Base-by-base conservation (phyloP, 805 yeast species). In the Cyberlindnera japonica region DNA sequence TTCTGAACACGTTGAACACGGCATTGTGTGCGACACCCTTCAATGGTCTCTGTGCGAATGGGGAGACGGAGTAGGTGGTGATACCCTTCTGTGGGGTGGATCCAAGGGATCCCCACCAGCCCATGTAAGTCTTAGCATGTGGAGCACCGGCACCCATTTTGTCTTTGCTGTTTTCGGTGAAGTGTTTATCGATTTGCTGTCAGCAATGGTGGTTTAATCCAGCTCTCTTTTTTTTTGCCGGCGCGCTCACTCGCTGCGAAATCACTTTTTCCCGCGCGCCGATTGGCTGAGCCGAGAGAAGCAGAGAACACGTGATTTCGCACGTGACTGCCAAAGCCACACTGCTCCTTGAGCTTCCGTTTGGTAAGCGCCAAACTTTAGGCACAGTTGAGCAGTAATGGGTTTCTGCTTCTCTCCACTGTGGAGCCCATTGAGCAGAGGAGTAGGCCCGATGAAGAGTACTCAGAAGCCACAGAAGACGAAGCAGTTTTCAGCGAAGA, bases 41-140 rank as follows among this genome's bases (percentile, higher is more conserved):
- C 65, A 93, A 76, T 43, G 97, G 97, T 65, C 79, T 81, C 69
- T 91, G 95, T 46, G 96, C 96, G 55, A 76, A 86, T 48, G 96
- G 95, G 51, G 99, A 85, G 50, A 93, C 89, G 41, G 96, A 74
- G 75, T 91, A 93, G 45, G 84, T 77, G 48, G 91, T 84, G 51
- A 83, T 73, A 71, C 87, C 83, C 68, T 86, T 86, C 73, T 87
- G 95, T 56, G 76, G 77, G 63, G 93, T 90, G 67, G 85, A 75
- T 47, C 95, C 95, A 62, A 89, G 68, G 71, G 74, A 67, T 62
- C 97, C 97, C 97, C 97, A 89, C 96, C 96, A 89, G 57, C 97
- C 97, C 91, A 86, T 82, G 62, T 83, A 89, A 60, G 88, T 63
- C 56, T 75, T 78, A 57, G 82, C 81, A 56, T 77, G 77, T 63